Conservation (phyloP, 495 filamentous ascomycete genomes). For the Niebla homalea region DNA sequence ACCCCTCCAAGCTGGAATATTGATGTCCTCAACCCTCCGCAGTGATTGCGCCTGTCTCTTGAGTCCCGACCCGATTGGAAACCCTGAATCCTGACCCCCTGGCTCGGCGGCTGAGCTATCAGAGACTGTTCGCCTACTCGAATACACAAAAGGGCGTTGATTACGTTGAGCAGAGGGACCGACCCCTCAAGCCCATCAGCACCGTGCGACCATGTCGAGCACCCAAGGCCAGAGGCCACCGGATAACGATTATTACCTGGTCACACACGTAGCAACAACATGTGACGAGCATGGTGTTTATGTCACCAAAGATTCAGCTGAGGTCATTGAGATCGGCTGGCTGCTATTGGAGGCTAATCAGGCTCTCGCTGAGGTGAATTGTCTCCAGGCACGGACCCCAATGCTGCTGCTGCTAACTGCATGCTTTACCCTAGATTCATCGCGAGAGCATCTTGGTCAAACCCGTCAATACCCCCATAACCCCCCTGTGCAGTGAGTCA, state of each 20-base stretch:
- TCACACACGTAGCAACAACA: constrained; percentile 96
- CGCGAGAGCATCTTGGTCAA: constrained; percentile 94
- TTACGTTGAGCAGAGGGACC: too few species aligned
- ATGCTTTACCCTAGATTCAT: constrained; percentile 49
- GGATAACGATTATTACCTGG: constrained; percentile 90
- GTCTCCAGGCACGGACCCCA: neutral
- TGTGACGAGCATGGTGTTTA: constrained; percentile 99
- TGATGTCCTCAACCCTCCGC: too few species aligned
- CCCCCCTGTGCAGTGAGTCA: constrained; percentile 91
- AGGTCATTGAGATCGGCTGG: constrained; percentile 98
- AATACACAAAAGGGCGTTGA: too few species aligned
- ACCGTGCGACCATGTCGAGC: constrained; percentile 21
- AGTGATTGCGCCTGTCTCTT: too few species aligned
- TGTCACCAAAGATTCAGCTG: constrained; percentile 96
- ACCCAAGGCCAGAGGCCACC: constrained; percentile 21
- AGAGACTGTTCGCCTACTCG: too few species aligned
- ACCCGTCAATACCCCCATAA: constrained; percentile 96
- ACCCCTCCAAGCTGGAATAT: too few species aligned
- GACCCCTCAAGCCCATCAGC: too few species aligned
- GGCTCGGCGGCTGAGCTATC: too few species aligned
- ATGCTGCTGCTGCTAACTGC: constrained; percentile 9
- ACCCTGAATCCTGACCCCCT: too few species aligned
- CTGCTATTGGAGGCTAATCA: constrained; percentile 76
- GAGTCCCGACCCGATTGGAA: too few species aligned
- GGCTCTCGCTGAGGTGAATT: constrained; percentile 74